phyloP scores from a whole-genome alignment of 2,329 filamentous ascomycete species.

The Hymenoscyphus occultus region DNA sequence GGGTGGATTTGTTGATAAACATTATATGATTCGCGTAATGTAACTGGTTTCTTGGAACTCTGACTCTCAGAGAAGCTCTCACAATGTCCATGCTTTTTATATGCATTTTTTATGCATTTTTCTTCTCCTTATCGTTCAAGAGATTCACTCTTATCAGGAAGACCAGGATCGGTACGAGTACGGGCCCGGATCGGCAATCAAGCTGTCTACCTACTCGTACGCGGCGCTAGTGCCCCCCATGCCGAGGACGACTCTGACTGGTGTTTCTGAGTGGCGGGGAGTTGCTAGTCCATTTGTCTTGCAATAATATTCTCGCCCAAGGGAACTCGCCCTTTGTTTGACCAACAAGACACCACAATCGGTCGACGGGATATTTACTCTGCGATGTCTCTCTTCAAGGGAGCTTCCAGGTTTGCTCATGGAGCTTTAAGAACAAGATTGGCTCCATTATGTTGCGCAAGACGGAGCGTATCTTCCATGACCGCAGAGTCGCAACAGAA shows the following conservation, averaged over 20 bases:
- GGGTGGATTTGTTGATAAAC: too few species aligned
- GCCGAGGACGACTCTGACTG: neutral
- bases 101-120: too few species aligned
- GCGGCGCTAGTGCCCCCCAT: neutral
- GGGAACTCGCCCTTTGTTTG: constrained; percentile 11
- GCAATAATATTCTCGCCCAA: neutral
- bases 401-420: constrained; percentile 29
- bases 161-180: neutral
- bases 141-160: too few species aligned
- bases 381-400: constrained; percentile 35
- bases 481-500: constrained; percentile 55
- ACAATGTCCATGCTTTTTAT: too few species aligned
- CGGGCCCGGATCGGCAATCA: neutral
- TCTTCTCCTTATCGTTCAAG: too few species aligned
- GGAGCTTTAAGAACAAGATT: constrained; percentile 27
- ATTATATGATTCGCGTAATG: too few species aligned
- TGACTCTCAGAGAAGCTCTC: too few species aligned
- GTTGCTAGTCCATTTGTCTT: constrained; percentile 13
- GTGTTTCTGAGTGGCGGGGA: constrained; percentile 5
- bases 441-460: constrained; percentile 26
- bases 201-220: neutral
- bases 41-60: too few species aligned
- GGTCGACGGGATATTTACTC: constrained; percentile 9
- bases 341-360: neutral
- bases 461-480: constrained; percentile 32